These are phyloP conservation scores for Chrysanthemum seticuspe DNA, from an alignment of 129 eudicot species.

Conservation along the genomic window DNA sequence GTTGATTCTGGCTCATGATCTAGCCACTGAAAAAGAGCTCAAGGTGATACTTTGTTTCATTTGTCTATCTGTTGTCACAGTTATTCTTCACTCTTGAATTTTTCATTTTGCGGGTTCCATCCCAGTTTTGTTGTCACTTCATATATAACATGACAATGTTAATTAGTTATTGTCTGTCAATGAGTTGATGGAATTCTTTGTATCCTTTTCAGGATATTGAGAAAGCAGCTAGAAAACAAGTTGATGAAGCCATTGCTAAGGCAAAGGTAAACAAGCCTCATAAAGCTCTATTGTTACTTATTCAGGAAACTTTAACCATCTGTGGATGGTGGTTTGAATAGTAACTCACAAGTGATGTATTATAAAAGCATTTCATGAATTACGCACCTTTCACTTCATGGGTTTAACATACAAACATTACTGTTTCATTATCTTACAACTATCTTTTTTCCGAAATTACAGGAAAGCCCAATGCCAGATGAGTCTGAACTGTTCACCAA, in stretches of 20 bases:
- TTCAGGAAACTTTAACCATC: not conserved
- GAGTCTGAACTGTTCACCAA: conserved; percentile 79
- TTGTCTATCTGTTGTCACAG: not conserved
- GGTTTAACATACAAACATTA: not conserved
- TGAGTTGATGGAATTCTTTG: not conserved
- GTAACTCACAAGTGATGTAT: not conserved
- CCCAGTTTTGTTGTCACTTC: conserved; percentile 4
- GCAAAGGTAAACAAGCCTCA: conserved; percentile 61
- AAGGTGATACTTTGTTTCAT: conserved; percentile 52
- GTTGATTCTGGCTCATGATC: conserved; percentile 77
- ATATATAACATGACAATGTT: conserved; percentile 2
- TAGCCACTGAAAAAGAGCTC: conserved; percentile 81
- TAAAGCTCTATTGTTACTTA: not conserved
- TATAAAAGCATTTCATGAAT: not conserved
- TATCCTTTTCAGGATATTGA: conserved; percentile 67
- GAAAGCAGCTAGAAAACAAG: conserved; percentile 82
- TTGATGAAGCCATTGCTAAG: conserved; percentile 94
- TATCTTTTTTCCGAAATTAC: conserved; percentile 29
- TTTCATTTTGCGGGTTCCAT: not conserved
- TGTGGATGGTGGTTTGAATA: not conserved
- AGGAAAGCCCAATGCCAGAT: conserved; percentile 93
- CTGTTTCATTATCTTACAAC: not conserved
- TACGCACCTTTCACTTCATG: not conserved
- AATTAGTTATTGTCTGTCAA: not conserved
- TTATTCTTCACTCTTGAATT: not conserved